Evolutionary conservation across 179 eudicot species (phyloP).

Genomic region (Spergularia azorica): DNA sequence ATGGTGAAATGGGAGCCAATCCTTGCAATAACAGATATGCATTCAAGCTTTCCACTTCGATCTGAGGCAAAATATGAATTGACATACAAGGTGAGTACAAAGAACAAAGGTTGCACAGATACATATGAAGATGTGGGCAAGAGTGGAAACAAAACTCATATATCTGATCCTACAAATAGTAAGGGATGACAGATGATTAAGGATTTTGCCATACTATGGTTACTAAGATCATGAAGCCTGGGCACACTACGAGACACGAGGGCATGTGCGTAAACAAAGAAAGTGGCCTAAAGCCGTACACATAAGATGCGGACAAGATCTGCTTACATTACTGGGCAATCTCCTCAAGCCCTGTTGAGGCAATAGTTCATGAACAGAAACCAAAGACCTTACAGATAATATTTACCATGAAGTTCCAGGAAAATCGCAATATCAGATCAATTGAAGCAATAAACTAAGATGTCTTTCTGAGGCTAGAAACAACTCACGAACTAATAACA

Average conservation of each 20-base stretch:
- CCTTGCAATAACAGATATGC: conserved; percentile 68
- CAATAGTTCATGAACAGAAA: background rate
- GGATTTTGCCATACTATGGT: too few relatives aligned
- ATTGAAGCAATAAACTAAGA: too few relatives aligned
- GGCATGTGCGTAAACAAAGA: too few relatives aligned
- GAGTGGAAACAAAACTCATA: background rate
- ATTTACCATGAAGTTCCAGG: too few relatives aligned
- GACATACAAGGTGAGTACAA: background rate
- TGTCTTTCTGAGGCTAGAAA: too few relatives aligned
- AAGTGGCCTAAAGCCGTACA: background rate
- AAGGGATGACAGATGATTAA: too few relatives aligned
- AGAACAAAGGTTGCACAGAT: background rate
- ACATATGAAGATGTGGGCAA: background rate
- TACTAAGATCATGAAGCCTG: too few relatives aligned
- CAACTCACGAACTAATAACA: too few relatives aligned
- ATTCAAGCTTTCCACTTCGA: conserved; percentile 96
- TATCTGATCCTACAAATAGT: background rate
- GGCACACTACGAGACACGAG: too few relatives aligned
- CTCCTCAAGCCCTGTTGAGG: background rate
- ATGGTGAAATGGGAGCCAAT: conserved; percentile 72
- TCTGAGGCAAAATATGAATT: conserved; percentile 45
- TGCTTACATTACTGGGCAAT: background rate
- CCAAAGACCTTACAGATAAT: background rate
- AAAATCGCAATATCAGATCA: too few relatives aligned
- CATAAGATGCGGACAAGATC: background rate